Base-by-base conservation (phyloP, 2,329 filamentous ascomycete genomes). In the Lachnum nothofagi region DNA sequence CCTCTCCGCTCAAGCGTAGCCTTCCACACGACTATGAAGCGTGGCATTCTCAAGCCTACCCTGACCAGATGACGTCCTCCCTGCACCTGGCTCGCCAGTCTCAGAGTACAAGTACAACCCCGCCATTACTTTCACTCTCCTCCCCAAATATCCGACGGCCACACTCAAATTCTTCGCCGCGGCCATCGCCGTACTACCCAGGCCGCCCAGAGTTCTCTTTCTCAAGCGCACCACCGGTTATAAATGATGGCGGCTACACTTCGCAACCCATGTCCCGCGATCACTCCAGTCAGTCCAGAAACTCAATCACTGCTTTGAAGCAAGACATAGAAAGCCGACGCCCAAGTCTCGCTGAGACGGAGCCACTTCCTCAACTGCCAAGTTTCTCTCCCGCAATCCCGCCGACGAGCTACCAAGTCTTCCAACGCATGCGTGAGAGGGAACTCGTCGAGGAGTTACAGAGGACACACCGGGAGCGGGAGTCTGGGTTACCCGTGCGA, bases 251-350 rank as follows among this genome's bases (percentile, higher is more conserved):
- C n/a, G 73, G 72, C 4, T 76, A 77, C 57, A 68, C 70, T 22
- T 75, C 73, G 6, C 70, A 75, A 51, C 74, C 75, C 4, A 75
- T 78, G 72, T 73, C 72, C 1, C 70, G 74, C 3, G 63, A 75
- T 51, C 57, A 68, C 0, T 74, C 74, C 35, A 63, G 67, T 8
- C 67, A 73, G 44, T 70, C 70, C 0, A 52, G 48, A 45, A 62
- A 60, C 41, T 58, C 5, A 59, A 59, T 44, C 58, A 56, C n/a
- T 12, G 53, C 53, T 34, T 42, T 39, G 8, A 31, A 31, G 10
- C 44, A 14, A n/a, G 24, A 42, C 10, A 22, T 19, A 14, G 16
- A 40, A 23, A 27, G 46, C 3, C 42, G 57, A 5, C 35, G 57
- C 8, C 48, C 54, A 6, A 59, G 54, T 24, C 22, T 63, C 1